phyloP scores from a whole-genome alignment of 805 yeast genomes.

The Ogataea salicorniae region DNA sequence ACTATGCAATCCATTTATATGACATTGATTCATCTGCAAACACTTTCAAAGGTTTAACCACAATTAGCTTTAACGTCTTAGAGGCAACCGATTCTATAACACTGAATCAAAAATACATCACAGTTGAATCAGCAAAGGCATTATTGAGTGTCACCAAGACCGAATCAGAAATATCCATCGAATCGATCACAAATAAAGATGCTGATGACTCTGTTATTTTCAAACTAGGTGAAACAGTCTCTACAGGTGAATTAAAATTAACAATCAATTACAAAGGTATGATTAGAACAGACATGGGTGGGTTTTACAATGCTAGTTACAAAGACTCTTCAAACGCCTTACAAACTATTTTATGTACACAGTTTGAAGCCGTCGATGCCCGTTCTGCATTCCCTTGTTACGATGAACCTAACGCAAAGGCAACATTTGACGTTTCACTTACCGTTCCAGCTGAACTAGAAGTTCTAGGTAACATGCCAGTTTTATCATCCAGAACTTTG shows the following conservation, averaged over 20 bases:
- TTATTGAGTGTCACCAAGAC: conserved; percentile 20
- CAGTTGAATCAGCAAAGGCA: conserved; percentile 24
- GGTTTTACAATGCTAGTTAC: conserved; percentile 47
- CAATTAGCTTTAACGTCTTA: conserved; percentile 41
- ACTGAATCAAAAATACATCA: conserved; percentile 44
- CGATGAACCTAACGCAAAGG: conserved; percentile 53
- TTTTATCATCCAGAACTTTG: conserved; percentile 14
- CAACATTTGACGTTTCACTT: conserved; percentile 46
- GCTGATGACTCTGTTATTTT: conserved; percentile 61
- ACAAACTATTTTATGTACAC: conserved; percentile 44
- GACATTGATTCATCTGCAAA: conserved; percentile 52
- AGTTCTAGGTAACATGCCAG: conserved; percentile 47
- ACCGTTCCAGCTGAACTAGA: conserved; percentile 29
- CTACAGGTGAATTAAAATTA: conserved; percentile 28
- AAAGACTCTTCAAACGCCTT: conserved; percentile 31
- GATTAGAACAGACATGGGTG: conserved; percentile 53
- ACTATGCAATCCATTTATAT: conserved; percentile 58
- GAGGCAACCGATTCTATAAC: conserved; percentile 39
- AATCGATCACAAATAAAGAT: conserved; percentile 21
- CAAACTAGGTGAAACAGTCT: conserved; percentile 40
- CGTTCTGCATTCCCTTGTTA: conserved; percentile 54
- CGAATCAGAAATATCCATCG: conserved; percentile 21
- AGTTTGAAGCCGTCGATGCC: conserved; percentile 56
- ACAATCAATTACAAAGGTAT: conserved; percentile 35
- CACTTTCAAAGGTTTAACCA: conserved; percentile 43